Evolutionary conservation across 768 basidiomycete genomes (phyloP).

Genomic region (Leccinum imitatum): DNA sequence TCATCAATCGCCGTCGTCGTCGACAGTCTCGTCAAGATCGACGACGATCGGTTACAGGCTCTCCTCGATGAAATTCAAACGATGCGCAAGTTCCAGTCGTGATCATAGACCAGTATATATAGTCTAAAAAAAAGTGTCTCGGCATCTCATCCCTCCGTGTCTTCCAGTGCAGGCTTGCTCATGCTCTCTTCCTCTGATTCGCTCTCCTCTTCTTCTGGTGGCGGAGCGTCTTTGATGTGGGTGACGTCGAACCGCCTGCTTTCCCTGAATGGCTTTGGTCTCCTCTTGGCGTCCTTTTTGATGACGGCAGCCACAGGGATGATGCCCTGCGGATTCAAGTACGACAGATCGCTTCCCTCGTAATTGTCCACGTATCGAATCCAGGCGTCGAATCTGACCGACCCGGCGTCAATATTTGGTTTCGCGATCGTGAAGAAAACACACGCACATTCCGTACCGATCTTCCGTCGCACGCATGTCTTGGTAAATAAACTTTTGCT

Average conservation of each 20-base stretch:
- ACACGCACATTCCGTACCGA: conserved; percentile 66
- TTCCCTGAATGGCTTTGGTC: conserved; percentile 66
- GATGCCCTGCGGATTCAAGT: conserved; percentile 72
- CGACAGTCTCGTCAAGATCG: conserved; percentile 71
- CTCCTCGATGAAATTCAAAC: conserved; percentile 87
- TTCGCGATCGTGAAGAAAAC: not conserved
- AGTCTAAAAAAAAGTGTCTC: not conserved
- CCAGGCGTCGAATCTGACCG: conserved; percentile 79
- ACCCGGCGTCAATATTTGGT: not conserved
- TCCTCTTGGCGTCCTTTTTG: conserved; percentile 49
- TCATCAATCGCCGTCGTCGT: too few species aligned
- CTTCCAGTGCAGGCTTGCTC: conserved; percentile 45
- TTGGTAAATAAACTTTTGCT: conserved; percentile 81
- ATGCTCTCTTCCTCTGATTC: conserved; percentile 45
- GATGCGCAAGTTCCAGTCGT: conserved; percentile 87
- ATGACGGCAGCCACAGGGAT: conserved; percentile 73
- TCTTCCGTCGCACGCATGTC: conserved; percentile 86
- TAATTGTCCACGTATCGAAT: conserved; percentile 74
- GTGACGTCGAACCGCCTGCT: conserved; percentile 68
- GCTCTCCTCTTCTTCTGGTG: conserved; percentile 39
- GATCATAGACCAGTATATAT: conserved; percentile 20
- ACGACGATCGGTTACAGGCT: conserved; percentile 81
- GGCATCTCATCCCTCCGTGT: conserved; percentile 45
- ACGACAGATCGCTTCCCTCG: conserved; percentile 72
- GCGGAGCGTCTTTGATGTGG: conserved; percentile 30